phyloP scores from a whole-genome alignment of 768 basidiomycete genomes.

The Rhodosporidiobolus odoratus region DNA sequence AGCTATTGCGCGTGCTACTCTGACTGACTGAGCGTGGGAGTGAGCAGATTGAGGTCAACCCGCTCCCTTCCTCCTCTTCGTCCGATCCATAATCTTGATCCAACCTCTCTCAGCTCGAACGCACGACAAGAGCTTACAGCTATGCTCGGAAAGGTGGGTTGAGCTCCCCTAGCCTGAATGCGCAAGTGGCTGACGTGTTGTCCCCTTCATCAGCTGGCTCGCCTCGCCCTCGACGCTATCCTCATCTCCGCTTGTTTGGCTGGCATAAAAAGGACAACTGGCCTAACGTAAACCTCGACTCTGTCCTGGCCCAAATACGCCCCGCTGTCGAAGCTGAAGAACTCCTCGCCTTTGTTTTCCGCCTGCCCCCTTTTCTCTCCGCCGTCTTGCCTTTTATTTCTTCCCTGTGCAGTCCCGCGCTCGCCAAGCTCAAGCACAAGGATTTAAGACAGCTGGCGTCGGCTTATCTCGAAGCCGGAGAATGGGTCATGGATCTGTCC shows the following conservation, averaged over 20 bases:
- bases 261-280: constrained; percentile 26
- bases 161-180: no score
- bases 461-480: constrained; percentile 16
- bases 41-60: background rate
- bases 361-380: background rate
- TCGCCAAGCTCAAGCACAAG: constrained; percentile 11
- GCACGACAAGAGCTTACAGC: no score
- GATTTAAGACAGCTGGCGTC: constrained; percentile 14
- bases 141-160: no score
- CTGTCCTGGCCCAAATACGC: no score
- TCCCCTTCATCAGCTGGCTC: constrained; percentile 6
- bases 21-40: background rate
- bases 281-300: constrained; percentile 18
- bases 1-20: background rate
- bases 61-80: background rate
- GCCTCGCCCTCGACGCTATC: constrained; percentile 14
- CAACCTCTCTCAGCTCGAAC: no score
- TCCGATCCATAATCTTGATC: background rate
- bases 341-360: background rate
- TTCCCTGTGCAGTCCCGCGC: constrained; percentile 9
- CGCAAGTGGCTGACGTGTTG: background rate
- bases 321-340: background rate
- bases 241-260: constrained; percentile 16
- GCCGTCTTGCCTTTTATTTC: background rate
- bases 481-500: constrained; percentile 19